Evolutionary conservation across 768 basidiomycete genomes (phyloP).

Genomic region (Ramaria rubella): DNA sequence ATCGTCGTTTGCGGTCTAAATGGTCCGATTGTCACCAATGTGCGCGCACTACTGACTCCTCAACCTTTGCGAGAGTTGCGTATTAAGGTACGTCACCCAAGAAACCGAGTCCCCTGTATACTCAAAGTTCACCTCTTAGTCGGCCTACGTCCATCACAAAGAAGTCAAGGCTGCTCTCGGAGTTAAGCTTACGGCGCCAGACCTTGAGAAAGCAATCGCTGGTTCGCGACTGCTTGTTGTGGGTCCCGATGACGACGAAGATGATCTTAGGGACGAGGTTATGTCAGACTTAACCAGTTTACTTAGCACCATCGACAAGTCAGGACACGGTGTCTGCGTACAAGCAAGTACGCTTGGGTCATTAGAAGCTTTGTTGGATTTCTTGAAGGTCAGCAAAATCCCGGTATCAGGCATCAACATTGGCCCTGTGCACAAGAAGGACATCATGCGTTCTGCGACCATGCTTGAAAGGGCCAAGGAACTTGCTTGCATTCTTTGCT

Average conservation of each 20-base stretch:
- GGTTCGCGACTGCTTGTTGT: constrained; percentile 90
- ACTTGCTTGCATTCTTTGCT: constrained; percentile 90
- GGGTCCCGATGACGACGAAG: constrained; percentile 95
- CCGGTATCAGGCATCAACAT: constrained; percentile 97
- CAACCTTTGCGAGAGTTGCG: constrained; percentile 94
- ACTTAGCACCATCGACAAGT: constrained; percentile 86
- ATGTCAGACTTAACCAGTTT: constrained; percentile 93
- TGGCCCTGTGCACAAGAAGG: constrained; percentile 93
- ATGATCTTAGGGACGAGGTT: constrained; percentile 87
- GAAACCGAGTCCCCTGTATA: background rate
- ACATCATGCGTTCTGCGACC: constrained; percentile 84
- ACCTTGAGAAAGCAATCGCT: constrained; percentile 96
- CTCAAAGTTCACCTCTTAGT: constrained; percentile 40
- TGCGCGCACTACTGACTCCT: constrained; percentile 90
- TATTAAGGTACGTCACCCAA: constrained; percentile 61
- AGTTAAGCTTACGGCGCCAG: constrained; percentile 91
- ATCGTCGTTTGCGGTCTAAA: constrained; percentile 97
- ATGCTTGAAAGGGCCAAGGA: constrained; percentile 98
- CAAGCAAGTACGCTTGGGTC: constrained; percentile 97
- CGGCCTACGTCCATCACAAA: constrained; percentile 94
- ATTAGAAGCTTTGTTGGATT: constrained; percentile 92
- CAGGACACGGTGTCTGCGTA: constrained; percentile 94
- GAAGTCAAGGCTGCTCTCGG: constrained; percentile 95
- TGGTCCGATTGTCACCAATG: constrained; percentile 92
- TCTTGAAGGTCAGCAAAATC: constrained; percentile 91